phyloP scores from a whole-genome alignment of 345 rosid genomes.

The Microthlaspi erraticum region DNA sequence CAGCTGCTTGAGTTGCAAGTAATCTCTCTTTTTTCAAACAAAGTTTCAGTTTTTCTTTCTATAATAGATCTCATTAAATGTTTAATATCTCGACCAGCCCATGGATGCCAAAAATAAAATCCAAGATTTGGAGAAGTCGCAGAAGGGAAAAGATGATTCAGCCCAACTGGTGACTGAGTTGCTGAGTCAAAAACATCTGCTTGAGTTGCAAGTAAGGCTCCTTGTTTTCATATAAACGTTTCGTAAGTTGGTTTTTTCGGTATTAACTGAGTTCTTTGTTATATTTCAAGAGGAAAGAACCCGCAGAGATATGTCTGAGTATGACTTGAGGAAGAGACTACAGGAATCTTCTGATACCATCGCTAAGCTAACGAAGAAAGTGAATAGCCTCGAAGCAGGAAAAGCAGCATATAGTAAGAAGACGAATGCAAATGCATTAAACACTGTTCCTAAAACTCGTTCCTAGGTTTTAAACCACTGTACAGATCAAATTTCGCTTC shows the following conservation, averaged over 20 bases:
- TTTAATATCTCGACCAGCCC: constrained; percentile 36
- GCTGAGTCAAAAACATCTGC: constrained; percentile 4
- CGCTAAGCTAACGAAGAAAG: constrained; percentile 16
- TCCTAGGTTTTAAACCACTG: neutral
- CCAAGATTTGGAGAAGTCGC: constrained; percentile 2
- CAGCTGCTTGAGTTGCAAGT: neutral
- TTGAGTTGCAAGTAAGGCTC: constrained; percentile 6
- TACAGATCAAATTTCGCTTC: neutral
- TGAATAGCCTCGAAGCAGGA: constrained; percentile 14
- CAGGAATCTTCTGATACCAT: constrained; percentile 22
- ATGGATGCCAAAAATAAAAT: constrained; percentile 25
- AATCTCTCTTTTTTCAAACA: neutral
- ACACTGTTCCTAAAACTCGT: neutral
- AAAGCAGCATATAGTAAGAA: constrained; percentile 8
- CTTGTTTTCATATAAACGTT: neutral
- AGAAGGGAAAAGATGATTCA: neutral
- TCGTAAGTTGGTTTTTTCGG: neutral
- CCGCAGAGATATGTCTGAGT: constrained; percentile 41
- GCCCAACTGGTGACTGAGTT: neutral
- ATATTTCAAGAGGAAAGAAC: constrained; percentile 47
- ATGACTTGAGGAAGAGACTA: constrained; percentile 44
- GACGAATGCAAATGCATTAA: neutral
- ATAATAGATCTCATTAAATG: neutral
- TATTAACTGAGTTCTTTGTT: neutral
- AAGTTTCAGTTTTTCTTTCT: no score